Conservation (phyloP, 768 basidiomycete genomes). For the Russula griseocarnosa region DNA sequence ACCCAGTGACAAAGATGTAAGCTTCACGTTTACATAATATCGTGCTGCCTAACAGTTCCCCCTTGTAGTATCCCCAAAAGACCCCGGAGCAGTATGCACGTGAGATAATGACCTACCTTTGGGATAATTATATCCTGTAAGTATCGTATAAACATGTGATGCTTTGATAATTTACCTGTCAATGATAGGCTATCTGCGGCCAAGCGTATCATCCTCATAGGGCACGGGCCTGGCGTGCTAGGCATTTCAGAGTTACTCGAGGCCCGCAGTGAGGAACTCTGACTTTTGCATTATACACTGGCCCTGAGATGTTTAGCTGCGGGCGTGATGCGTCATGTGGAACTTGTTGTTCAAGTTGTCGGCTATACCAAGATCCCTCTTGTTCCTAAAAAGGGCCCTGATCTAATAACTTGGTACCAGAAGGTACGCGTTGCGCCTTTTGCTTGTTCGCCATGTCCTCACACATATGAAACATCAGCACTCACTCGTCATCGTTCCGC, state of each 20-base stretch:
- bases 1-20: slow-evolving; percentile 23
- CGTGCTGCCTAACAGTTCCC: neutral
- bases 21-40: neutral
- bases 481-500: slow-evolving; percentile 67
- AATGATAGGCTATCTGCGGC: slow-evolving; percentile 62
- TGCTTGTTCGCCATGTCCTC: neutral
- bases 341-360: slow-evolving; percentile 28
- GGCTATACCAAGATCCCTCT: slow-evolving; percentile 27
- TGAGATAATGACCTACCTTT: slow-evolving; percentile 75
- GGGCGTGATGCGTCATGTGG: slow-evolving; percentile 45
- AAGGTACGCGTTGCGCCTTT: slow-evolving; percentile 42
- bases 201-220: slow-evolving; percentile 72
- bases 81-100: slow-evolving; percentile 39
- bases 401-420: slow-evolving; percentile 56
- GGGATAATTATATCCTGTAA: slow-evolving; percentile 96
- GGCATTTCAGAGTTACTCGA: slow-evolving; percentile 72
- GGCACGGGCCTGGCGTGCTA: slow-evolving; percentile 81
- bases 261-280: slow-evolving; percentile 52
- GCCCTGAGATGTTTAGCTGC: slow-evolving; percentile 37
- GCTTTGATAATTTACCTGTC: neutral
- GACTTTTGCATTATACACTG: neutral
- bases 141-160: slow-evolving; percentile 2
- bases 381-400: slow-evolving; percentile 25
- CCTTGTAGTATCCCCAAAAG: slow-evolving; percentile 24
- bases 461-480: slow-evolving; percentile 45